phyloP scores from a whole-genome alignment of 768 basidiomycete genomes.

The Lactifluus piperatus region DNA sequence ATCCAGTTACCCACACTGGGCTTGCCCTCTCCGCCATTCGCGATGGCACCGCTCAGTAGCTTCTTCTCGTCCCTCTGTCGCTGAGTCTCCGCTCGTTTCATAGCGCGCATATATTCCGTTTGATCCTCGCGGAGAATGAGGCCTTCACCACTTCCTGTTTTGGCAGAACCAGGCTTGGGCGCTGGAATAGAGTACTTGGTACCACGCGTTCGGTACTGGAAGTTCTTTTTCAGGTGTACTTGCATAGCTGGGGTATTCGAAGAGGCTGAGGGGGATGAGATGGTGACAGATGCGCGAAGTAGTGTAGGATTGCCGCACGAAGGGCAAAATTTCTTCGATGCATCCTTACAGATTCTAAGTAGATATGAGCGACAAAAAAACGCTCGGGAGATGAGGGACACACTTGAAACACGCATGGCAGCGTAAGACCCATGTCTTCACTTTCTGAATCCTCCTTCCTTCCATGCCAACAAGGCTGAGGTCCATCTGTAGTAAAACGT shows the following conservation, averaged over 20 bases:
- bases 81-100: constrained; percentile 66
- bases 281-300: constrained; percentile 83
- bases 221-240: constrained; percentile 92
- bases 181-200: constrained; percentile 89
- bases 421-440: constrained; percentile 92
- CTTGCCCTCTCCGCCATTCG: constrained; percentile 40
- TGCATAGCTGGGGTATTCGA: constrained; percentile 62
- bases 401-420: constrained; percentile 99
- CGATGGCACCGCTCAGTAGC: constrained; percentile 52
- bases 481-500: constrained; percentile 91
- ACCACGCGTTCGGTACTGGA: constrained; percentile 87
- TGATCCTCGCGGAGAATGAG: constrained; percentile 93
- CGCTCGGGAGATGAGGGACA: constrained; percentile 29
- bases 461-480: constrained; percentile 82
- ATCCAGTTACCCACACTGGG: constrained; percentile 72
- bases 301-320: constrained; percentile 93
- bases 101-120: constrained; percentile 73
- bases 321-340: constrained; percentile 92
- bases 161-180: constrained; percentile 83
- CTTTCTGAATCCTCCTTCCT: constrained; percentile 81
- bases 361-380: background rate
- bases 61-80: constrained; percentile 69
- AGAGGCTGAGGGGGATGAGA: constrained; percentile 54
- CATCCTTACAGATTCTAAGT: constrained; percentile 87
- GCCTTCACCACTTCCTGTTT: constrained; percentile 72